These are phyloP conservation scores for Chenopodium quinoa DNA, from an alignment of 148 eudicot genomes.

Conservation along the genomic window DNA sequence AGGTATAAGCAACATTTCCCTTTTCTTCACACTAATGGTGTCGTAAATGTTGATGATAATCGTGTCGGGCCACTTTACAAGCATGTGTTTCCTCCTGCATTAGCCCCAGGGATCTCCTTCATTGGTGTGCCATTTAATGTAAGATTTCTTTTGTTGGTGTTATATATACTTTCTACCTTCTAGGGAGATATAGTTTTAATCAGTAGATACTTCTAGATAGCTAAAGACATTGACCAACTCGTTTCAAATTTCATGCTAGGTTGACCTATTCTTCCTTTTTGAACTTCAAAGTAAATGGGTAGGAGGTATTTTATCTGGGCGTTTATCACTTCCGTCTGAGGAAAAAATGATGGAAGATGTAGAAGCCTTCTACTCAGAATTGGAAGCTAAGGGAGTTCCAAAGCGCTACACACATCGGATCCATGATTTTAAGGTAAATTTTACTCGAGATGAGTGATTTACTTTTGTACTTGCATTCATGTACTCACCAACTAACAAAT, in stretches of 20 bases:
- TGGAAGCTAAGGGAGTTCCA: conserved; percentile 56
- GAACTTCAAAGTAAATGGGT: conserved; percentile 91
- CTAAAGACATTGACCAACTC: background rate
- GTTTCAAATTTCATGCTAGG: conserved; percentile 34
- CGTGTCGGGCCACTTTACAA: conserved; percentile 85
- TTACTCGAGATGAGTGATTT: background rate
- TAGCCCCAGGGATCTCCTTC: conserved; percentile 87
- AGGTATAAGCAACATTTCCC: conserved; percentile 87
- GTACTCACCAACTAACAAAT: background rate
- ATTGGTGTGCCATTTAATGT: conserved; percentile 83
- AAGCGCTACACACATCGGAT: conserved; percentile 73
- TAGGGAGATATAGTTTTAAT: background rate
- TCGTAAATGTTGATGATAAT: conserved; percentile 72
- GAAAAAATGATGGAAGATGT: conserved; percentile 69
- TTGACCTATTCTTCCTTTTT: conserved; percentile 49
- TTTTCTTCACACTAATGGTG: conserved; percentile 54
- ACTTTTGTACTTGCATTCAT: background rate
- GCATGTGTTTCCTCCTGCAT: conserved; percentile 80
- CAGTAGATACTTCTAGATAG: background rate
- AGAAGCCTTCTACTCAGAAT: conserved; percentile 53
- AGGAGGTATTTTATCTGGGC: conserved; percentile 70
- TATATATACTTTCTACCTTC: background rate
- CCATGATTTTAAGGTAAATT: conserved; percentile 42
- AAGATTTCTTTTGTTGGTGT: background rate
- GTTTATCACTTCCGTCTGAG: conserved; percentile 54